phyloP scores from a whole-genome alignment of 1,284 basidiomycete genomes.

The Pseudomicrostroma phylloplanum region DNA sequence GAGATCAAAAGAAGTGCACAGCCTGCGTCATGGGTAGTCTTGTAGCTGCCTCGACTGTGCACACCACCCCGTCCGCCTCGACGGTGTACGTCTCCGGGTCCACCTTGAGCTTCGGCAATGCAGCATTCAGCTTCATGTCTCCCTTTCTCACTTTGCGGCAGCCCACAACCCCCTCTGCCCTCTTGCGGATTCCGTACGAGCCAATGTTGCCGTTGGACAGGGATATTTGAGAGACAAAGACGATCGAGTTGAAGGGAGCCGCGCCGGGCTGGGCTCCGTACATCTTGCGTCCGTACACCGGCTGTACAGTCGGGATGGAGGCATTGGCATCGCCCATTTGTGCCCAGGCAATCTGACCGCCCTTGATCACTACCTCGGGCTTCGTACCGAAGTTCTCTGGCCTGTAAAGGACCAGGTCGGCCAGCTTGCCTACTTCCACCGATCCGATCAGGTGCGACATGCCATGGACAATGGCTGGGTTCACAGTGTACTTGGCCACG shows the following conservation, averaged over 20 bases:
- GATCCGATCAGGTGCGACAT: conserved; percentile 82
- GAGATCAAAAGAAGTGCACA: conserved; percentile 11
- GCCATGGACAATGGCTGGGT: conserved; percentile 95
- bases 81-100: conserved; percentile 78
- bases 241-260: conserved; percentile 71
- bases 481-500: conserved; percentile 93
- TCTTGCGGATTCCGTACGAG: conserved; percentile 70
- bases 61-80: conserved; percentile 27
- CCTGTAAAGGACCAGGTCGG: conserved; percentile 90
- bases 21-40: conserved; percentile 35
- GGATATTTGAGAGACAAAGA: conserved; percentile 76
- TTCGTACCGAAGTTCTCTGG: conserved; percentile 85
- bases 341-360: conserved; percentile 84
- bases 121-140: conserved; percentile 88
- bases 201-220: conserved; percentile 56
- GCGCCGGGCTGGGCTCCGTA: conserved; percentile 72
- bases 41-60: conserved; percentile 37
- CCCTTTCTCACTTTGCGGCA: conserved; percentile 74
- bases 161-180: conserved; percentile 66
- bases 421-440: conserved; percentile 72
- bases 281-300: conserved; percentile 77
- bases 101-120: conserved; percentile 73
- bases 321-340: conserved; percentile 88
- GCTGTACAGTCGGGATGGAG: conserved; percentile 82
- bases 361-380: conserved; percentile 88